A percentile compares a stretch with the other conserved stretches of the same genome.
Conservation (phyloP, 805 yeast genomes). For the Candida anglica region DNA sequence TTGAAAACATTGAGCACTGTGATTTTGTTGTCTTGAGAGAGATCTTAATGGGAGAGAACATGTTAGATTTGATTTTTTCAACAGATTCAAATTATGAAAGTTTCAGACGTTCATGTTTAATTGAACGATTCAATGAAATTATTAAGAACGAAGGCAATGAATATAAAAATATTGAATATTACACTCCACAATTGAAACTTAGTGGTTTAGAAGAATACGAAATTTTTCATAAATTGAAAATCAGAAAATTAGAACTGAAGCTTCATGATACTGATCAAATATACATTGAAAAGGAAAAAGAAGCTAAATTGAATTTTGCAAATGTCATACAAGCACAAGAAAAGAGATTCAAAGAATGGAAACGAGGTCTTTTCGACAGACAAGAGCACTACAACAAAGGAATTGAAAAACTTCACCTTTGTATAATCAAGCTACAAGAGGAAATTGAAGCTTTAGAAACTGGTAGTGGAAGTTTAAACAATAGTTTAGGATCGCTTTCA, state of each 20-base stretch:
- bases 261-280: slow-evolving; percentile 44
- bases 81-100: slow-evolving; percentile 77
- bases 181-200: background rate
- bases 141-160: slow-evolving; percentile 19
- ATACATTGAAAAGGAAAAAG: slow-evolving; percentile 40
- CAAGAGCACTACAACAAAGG: slow-evolving; percentile 56
- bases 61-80: slow-evolving; percentile 73
- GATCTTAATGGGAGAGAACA: slow-evolving; percentile 61
- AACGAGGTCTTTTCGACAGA: slow-evolving; percentile 47
- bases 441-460: slow-evolving; percentile 10
- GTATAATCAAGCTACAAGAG: slow-evolving; percentile 33
- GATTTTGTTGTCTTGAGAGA: slow-evolving; percentile 67
- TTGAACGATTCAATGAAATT: slow-evolving; percentile 34
- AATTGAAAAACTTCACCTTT: slow-evolving; percentile 39
- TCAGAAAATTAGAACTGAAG: slow-evolving; percentile 33
- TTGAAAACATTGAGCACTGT: slow-evolving; percentile 72
- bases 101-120: slow-evolving; percentile 58
- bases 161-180: slow-evolving; percentile 18
- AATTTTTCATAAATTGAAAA: slow-evolving; percentile 32
- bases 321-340: slow-evolving; percentile 48
- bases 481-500: background rate
- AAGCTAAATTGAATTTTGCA: slow-evolving; percentile 40
- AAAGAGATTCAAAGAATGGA: slow-evolving; percentile 59
- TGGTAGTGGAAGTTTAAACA: background rate
- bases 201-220: slow-evolving; percentile 33